Conservation (phyloP, 345 rosid species). For the Acer saccharum region DNA sequence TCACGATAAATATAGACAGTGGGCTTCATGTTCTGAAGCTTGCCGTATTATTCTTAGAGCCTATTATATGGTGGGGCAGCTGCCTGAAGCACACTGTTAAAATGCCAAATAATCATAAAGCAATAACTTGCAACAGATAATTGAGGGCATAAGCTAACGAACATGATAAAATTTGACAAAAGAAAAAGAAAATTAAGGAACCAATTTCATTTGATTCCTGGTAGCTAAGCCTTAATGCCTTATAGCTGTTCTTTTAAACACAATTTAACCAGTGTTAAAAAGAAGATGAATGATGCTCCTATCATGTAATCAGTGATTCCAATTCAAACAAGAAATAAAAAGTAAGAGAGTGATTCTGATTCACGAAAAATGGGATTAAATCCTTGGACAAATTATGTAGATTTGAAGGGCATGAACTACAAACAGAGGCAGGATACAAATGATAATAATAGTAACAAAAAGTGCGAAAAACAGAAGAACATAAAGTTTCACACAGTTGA, state of each 20-base stretch:
- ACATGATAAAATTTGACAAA: too few relatives aligned
- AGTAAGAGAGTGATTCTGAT: too few relatives aligned
- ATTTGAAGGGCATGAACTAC: too few relatives aligned
- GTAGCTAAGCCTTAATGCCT: too few relatives aligned
- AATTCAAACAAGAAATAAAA: neutral
- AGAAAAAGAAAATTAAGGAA: neutral
- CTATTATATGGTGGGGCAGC: conserved; percentile 41
- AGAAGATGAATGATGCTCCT: neutral
- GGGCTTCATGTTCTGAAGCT: conserved; percentile 59
- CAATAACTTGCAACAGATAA: conserved; percentile 9
- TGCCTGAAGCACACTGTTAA: conserved; percentile 25
- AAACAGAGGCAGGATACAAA: too few relatives aligned
- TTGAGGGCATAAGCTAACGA: neutral
- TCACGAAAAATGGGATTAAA: too few relatives aligned
- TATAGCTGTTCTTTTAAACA: neutral
- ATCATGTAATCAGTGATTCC: conserved; percentile 2
- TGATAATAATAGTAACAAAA: neutral
- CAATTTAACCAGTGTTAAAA: neutral
- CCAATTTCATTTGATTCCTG: neutral
- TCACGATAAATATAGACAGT: conserved; percentile 64
- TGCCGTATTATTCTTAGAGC: conserved; percentile 51
- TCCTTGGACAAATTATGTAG: too few relatives aligned
- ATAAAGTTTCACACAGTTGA: too few relatives aligned
- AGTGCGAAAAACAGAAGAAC: neutral
- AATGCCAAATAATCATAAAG: neutral